Evolutionary conservation across 2,329 filamentous ascomycete genomes (phyloP).

Genomic region (Zymoseptoria pseudotritici): DNA sequence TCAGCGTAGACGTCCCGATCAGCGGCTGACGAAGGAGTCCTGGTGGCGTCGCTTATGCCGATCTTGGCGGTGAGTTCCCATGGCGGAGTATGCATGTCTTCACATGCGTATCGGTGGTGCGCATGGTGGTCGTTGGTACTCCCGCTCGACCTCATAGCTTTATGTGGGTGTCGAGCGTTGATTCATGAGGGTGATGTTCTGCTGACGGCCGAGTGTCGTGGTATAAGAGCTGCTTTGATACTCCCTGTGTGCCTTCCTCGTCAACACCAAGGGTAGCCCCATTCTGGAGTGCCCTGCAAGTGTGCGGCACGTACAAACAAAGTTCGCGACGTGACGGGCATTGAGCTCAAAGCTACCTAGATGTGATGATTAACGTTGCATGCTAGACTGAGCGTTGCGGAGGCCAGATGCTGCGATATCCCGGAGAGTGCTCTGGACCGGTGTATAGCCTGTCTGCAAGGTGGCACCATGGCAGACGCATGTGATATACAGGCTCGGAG

Average conservation of each 20-base stretch:
- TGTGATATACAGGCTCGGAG: background rate
- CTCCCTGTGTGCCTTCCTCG: background rate
- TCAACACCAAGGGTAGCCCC: background rate
- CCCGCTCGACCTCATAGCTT: background rate
- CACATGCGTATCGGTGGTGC: background rate
- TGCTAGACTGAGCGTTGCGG: background rate
- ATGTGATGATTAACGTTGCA: background rate
- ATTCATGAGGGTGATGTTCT: background rate
- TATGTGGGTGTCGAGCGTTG: background rate
- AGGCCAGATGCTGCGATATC: background rate
- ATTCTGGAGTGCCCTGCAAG: background rate
- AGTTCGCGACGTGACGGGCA: background rate
- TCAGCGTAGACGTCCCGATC: background rate
- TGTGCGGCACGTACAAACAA: background rate
- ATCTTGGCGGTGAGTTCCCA: background rate
- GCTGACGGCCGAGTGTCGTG: background rate
- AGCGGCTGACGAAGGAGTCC: background rate
- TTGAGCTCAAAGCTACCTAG: background rate
- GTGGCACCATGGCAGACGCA: background rate
- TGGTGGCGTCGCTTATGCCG: background rate
- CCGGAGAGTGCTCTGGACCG: background rate
- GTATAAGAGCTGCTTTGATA: background rate
- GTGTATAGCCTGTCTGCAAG: background rate
- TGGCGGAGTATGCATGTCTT: background rate
- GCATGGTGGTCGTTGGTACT: background rate